These are phyloP conservation scores for Chloranthus sessilifolius DNA, from an alignment of 164 flowering plant species.

Conservation along the genomic window DNA sequence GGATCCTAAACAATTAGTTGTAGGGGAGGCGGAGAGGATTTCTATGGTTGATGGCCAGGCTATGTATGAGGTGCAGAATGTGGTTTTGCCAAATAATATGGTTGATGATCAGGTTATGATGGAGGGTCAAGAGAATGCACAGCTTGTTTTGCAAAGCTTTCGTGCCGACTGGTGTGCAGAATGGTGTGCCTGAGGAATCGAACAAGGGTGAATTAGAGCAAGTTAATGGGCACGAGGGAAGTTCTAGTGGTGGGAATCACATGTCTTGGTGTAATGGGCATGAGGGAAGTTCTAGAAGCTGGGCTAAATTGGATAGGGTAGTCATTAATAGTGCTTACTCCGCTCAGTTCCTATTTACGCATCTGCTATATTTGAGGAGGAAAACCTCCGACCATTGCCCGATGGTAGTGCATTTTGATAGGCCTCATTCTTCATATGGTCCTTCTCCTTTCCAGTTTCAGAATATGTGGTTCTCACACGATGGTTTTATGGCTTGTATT, in stretches of 20 bases:
- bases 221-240: background rate
- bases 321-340: background rate
- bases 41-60: background rate
- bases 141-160: background rate
- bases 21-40: background rate
- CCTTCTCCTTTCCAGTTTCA: constrained; percentile 5
- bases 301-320: background rate
- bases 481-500: background rate
- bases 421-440: background rate
- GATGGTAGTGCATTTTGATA: background rate
- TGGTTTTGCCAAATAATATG: background rate
- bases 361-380: background rate
- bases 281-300: background rate
- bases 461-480: constrained; percentile 2
- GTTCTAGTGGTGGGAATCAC: too few relatives aligned
- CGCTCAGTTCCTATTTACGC: background rate
- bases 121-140: background rate
- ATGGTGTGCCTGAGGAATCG: background rate
- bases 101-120: background rate
- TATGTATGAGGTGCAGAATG: background rate
- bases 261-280: background rate
- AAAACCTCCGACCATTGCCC: constrained; percentile 4
- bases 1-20: background rate
- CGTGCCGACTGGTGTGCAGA: background rate
- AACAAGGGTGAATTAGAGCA: background rate